Evolutionary conservation across 805 yeast species (phyloP), one percentile per base, ranked within the genome.

Genomic region (Yamadazyma olivae): DNA sequence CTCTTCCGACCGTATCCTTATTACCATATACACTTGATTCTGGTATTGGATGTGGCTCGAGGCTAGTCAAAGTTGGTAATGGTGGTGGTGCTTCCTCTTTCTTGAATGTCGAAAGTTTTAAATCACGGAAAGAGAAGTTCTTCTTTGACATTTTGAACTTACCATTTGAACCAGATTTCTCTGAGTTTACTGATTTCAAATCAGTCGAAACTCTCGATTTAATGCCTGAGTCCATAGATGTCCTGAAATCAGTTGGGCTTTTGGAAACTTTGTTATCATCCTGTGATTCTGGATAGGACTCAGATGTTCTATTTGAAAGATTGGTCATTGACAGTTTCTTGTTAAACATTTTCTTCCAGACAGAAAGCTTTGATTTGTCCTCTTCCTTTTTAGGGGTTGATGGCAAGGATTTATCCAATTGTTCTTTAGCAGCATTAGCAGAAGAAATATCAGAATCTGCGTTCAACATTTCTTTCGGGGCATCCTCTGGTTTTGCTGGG

Each of bases 311-410:
- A n/a, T n/a, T n/a, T n/a, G n/a, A n/a, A n/a, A n/a, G n/a, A n/a
- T n/a, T n/a, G n/a, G n/a, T n/a, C n/a, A n/a, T n/a, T n/a, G n/a
- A n/a, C n/a, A n/a, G 27, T 19, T 18, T 30, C 17, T 35, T 40
- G 18, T 27, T 40, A 20, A 44, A 39, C 17, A 44, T 39, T 17
- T 41, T 41, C 28, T 30, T 39, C 48, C 48, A 44, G 18, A 16
- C 30, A 9, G 17, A 16, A 6, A 22, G 15, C 13, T 23, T 23
- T n/a, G 27, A 9, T 6, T 23, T 23, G 5, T 22, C 17, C 18
- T 20, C 13, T 15, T 30, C 12, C 12, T 16, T 33, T 10, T 20
- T 20, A 3, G 45, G 45, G 3, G 45, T 41, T 9, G 42, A 35
- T 14, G 45, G 45, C 13, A 41, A 21, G 4, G 45, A 38, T 21